These are phyloP conservation scores for Euphorbia tirucalli DNA, from an alignment of 345 rosid genomes.

Conservation along the genomic window DNA sequence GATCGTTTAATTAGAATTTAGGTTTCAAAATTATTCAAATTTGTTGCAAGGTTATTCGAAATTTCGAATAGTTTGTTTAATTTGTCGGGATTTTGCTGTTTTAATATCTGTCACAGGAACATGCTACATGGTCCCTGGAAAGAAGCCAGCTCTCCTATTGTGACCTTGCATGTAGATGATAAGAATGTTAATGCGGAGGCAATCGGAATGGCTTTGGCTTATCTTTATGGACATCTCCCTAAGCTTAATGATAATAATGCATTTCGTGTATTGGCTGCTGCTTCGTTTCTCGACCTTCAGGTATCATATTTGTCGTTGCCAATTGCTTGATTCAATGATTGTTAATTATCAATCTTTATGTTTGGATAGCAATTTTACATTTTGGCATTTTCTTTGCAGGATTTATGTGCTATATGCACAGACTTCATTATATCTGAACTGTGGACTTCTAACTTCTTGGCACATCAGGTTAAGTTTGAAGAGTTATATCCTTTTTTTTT, in stretches of 20 bases:
- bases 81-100: background rate
- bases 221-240: constrained; percentile 81
- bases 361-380: background rate
- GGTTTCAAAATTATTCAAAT: background rate
- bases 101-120: constrained; percentile 45
- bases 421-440: constrained; percentile 88
- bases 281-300: constrained; percentile 98
- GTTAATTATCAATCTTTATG: constrained; percentile 8
- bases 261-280: constrained; percentile 91
- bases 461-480: constrained; percentile 66
- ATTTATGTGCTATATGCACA: constrained; percentile 92
- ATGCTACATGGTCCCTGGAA: constrained; percentile 98
- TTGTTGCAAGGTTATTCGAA: background rate
- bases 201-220: constrained; percentile 77
- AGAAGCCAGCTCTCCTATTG: constrained; percentile 78
- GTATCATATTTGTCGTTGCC: constrained; percentile 25
- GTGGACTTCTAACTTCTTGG: constrained; percentile 86
- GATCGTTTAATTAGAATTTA: background rate
- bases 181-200: constrained; percentile 88
- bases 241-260: constrained; percentile 88
- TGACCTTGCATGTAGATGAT: constrained; percentile 77
- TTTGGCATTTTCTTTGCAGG: constrained; percentile 45
- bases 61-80: background rate
- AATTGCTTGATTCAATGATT: background rate
- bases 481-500: background rate